Percentiles rank a stretch among this genome's conserved stretches.
phyloP scores from a whole-genome alignment of 208 protist species.

The Vickermania ingenoplastis region DNA sequence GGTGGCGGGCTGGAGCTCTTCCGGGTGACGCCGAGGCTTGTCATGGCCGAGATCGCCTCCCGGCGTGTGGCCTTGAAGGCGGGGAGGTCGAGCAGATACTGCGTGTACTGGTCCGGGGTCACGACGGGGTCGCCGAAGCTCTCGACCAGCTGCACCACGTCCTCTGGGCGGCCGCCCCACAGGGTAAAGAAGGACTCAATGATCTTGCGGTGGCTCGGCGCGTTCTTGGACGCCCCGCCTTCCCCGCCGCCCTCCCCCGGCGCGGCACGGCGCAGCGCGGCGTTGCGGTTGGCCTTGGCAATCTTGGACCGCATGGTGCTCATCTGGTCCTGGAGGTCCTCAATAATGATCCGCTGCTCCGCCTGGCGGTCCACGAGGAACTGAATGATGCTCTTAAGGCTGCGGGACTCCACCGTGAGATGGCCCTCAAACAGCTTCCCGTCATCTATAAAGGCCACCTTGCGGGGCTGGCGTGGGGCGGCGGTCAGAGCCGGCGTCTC shows the following conservation, averaged over 20 bases:
- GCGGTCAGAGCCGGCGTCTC: conserved; percentile 3
- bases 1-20: conserved; percentile 3
- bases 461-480: conserved; percentile 26
- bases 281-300: conserved; percentile 10
- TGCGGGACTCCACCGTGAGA: conserved; percentile 74
- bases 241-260: background rate
- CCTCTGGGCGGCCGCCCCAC: conserved; percentile 53
- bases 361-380: conserved; percentile 54
- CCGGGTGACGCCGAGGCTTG: conserved; percentile 5
- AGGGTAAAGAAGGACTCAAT: conserved; percentile 67
- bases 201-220: conserved; percentile 30
- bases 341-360: conserved; percentile 69
- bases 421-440: conserved; percentile 87
- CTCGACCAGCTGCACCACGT: conserved; percentile 54
- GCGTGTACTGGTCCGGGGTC: conserved; percentile 66
- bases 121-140: conserved; percentile 68
- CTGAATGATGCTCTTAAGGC: conserved; percentile 76
- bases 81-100: conserved; percentile 61
- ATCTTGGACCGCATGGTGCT: conserved; percentile 32
- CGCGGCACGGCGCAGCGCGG: conserved; percentile 9
- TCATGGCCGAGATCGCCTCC: conserved; percentile 32
- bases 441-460: conserved; percentile 68
- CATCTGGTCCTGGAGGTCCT: conserved; percentile 76
- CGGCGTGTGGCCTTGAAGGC: conserved; percentile 50
- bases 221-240: conserved; percentile 14